Evolutionary conservation across 192 early-diverging fungal genomes (phyloP).

Genomic region (Coemansia sp.): DNA sequence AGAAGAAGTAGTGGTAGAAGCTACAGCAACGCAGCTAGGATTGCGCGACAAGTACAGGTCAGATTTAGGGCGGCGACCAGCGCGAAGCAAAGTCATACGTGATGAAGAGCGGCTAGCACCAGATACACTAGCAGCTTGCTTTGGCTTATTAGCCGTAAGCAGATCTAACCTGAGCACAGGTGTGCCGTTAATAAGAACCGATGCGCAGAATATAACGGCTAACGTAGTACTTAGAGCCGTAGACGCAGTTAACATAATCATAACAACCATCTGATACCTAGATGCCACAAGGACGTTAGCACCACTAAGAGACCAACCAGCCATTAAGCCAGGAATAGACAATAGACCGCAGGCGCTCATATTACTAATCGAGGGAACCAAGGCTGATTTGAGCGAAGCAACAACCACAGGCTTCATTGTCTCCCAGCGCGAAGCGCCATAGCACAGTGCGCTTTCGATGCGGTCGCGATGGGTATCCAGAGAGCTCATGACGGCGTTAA

Average conservation of each 20-base stretch:
- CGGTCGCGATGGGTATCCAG: constrained; percentile 59
- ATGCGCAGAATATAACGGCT: constrained; percentile 44
- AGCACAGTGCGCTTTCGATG: constrained; percentile 66
- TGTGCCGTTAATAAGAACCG: constrained; percentile 33
- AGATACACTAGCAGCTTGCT: not conserved
- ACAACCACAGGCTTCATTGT: constrained; percentile 72
- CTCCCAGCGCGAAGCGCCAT: constrained; percentile 84
- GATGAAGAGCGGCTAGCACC: constrained; percentile 1
- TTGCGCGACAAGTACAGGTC: constrained; percentile 25
- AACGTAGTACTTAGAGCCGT: constrained; percentile 66
- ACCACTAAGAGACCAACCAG: constrained; percentile 86
- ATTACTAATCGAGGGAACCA: constrained; percentile 78
- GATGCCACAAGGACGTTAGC: constrained; percentile 76
- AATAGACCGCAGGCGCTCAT: constrained; percentile 85
- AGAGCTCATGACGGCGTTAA: constrained; percentile 62
- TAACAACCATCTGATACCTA: constrained; percentile 83
- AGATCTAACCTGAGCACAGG: constrained; percentile 41
- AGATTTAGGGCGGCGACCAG: constrained; percentile 22
- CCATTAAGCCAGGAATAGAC: constrained; percentile 90
- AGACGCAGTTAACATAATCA: constrained; percentile 85
- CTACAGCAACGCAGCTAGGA: constrained; percentile 2
- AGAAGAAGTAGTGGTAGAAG: not conserved
- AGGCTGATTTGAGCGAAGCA: constrained; percentile 72
- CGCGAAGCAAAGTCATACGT: constrained; percentile 17
- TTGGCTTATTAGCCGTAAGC: not conserved